Conservation (phyloP, 2,329 filamentous ascomycete genomes). For the Microsporum canis region DNA sequence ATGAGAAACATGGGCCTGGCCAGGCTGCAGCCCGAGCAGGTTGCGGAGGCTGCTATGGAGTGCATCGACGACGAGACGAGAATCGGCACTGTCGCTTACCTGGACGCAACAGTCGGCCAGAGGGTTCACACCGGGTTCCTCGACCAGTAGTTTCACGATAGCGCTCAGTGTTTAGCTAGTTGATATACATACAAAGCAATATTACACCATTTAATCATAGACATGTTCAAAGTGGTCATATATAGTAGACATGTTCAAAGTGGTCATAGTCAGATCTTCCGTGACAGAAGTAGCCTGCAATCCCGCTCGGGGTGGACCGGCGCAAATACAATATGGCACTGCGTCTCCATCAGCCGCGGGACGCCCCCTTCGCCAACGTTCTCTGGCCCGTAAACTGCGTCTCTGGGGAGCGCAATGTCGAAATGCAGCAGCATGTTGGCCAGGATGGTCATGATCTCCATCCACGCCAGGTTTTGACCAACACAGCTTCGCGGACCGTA, state of each 20-base stretch:
- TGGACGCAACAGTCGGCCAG: not conserved
- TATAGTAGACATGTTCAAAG: not conserved
- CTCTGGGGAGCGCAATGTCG: conserved; percentile 1
- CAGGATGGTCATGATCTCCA: conserved; percentile 5
- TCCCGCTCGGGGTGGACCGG: conserved; percentile 2
- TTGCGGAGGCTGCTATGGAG: not conserved
- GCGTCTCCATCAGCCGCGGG: not conserved
- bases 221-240: not conserved
- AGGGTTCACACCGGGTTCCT: not conserved
- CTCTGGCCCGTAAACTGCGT: conserved; percentile 2
- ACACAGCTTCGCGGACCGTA: conserved; percentile 4
- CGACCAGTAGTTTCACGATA: not conserved
- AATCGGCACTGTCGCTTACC: not conserved
- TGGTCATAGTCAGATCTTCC: not conserved
- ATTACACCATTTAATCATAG: not conserved
- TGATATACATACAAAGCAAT: not conserved
- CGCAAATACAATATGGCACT: conserved; percentile 5
- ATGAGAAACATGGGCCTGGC: conserved; percentile 3
- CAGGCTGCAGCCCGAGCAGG: conserved; percentile 1
- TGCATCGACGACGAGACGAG: conserved; percentile 2
- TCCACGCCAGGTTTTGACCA: conserved; percentile 1
- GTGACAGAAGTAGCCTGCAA: conserved; percentile 2
- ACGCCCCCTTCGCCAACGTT: not conserved
- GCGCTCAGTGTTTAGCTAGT: not conserved
- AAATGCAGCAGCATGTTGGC: conserved; percentile 2